Evolutionary conservation across 2,329 filamentous ascomycete species (phyloP).

Genomic region (Aureobasidium sp.): DNA sequence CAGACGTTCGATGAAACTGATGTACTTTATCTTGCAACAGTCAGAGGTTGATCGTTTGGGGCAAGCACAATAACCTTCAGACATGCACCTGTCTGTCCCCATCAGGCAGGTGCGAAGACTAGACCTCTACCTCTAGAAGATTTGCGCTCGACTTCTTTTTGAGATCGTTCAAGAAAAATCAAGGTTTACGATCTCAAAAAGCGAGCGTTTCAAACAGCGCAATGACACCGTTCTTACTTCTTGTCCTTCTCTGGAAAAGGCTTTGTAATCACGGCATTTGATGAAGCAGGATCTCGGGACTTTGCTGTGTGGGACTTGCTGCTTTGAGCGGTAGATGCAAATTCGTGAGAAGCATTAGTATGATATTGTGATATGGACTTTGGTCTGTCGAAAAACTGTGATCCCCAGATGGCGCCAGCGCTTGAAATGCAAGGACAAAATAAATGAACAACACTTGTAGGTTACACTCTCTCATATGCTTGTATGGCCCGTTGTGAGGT

Average conservation of each 20-base stretch:
- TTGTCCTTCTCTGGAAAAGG: neutral
- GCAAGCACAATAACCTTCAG: neutral
- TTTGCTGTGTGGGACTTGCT: neutral
- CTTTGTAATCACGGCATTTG: neutral
- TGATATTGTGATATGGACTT: neutral
- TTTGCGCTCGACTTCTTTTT: neutral
- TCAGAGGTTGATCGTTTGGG: neutral
- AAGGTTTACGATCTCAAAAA: neutral
- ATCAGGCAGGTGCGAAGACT: neutral
- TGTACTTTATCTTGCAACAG: neutral
- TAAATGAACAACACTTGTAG: neutral
- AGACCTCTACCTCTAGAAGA: neutral
- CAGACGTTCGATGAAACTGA: neutral
- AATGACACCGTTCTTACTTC: neutral
- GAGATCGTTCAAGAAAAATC: neutral
- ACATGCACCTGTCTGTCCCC: neutral
- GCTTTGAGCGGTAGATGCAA: neutral
- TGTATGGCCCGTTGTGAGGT: neutral
- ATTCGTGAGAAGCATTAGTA: neutral
- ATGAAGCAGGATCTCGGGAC: neutral
- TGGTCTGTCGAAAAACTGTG: neutral
- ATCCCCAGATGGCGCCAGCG: neutral
- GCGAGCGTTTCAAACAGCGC: neutral
- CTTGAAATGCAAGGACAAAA: conserved; percentile 8
- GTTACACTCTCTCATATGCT: neutral